Percentiles rank a stretch among this genome's conserved stretches.
Conservation (phyloP, 305 asterid species). For the Solanum hybrid region DNA sequence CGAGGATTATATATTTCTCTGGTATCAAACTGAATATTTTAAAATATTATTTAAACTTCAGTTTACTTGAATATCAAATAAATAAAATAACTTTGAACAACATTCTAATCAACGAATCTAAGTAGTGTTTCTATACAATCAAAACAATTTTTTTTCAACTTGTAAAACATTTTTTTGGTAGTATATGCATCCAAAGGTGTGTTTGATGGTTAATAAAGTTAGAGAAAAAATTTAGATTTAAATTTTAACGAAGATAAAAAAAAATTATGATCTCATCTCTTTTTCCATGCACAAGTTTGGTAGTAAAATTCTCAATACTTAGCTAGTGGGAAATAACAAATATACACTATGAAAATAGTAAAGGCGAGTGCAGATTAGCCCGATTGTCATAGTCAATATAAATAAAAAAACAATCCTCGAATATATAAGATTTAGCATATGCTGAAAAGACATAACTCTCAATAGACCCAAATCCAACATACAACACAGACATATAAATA, state of each 20-base stretch:
- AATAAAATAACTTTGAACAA: not conserved
- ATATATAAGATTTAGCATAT: not conserved
- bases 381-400: not conserved
- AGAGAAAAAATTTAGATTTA: not conserved
- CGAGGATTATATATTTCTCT: not conserved
- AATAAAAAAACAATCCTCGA: not conserved
- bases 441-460: not conserved
- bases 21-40: not conserved
- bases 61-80: not conserved
- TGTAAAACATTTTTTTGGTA: not conserved
- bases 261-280: not conserved
- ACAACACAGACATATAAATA: not conserved
- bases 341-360: not conserved
- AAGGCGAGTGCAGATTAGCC: not conserved
- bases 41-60: not conserved
- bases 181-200: not conserved
- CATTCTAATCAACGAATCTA: not conserved
- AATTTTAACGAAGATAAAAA: not conserved
- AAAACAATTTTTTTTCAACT: not conserved
- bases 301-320: not conserved
- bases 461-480: not conserved
- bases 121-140: not conserved
- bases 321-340: not conserved
- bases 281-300: not conserved
- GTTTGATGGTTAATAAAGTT: not conserved